These are phyloP conservation scores for Neckera pumila DNA, from an alignment of 225 moss, liverwort and hornwort species.

Conservation along the genomic window DNA sequence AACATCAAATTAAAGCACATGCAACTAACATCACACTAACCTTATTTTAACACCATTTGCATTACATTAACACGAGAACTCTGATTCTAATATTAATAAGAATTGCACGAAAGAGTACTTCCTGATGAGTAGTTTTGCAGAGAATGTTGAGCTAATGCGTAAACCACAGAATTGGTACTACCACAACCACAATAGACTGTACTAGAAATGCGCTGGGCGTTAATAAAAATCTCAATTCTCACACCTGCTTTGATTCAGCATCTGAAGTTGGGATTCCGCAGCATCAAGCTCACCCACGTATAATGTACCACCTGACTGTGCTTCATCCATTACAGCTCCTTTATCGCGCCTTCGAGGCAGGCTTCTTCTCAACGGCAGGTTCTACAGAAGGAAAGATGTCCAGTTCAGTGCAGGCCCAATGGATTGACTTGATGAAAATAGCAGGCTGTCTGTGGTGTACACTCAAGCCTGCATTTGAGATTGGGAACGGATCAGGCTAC, in stretches of 20 bases:
- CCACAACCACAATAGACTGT: neutral
- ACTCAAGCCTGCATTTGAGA: conserved; percentile 44
- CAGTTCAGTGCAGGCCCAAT: conserved; percentile 35
- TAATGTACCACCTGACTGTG: neutral
- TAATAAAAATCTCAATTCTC: neutral
- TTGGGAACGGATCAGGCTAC: conserved; percentile 35
- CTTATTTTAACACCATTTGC: neutral
- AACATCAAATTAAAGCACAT: neutral
- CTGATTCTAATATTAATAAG: neutral
- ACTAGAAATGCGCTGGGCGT: neutral
- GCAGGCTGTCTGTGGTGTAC: conserved; percentile 21
- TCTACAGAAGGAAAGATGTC: conserved; percentile 46
- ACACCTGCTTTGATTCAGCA: conserved; percentile 19
- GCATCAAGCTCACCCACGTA: neutral
- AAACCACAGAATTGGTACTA: neutral
- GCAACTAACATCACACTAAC: neutral
- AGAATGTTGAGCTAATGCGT: neutral
- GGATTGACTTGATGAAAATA: conserved; percentile 13
- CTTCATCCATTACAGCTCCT: neutral
- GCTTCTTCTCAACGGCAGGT: neutral
- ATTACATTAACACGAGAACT: neutral
- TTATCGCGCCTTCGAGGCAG: neutral
- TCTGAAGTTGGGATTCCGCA: neutral
- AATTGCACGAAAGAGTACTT: neutral
- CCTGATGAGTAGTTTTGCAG: neutral